Conservation (phyloP, 148 eudicot genomes). For the Rhododendron simsii region DNA sequence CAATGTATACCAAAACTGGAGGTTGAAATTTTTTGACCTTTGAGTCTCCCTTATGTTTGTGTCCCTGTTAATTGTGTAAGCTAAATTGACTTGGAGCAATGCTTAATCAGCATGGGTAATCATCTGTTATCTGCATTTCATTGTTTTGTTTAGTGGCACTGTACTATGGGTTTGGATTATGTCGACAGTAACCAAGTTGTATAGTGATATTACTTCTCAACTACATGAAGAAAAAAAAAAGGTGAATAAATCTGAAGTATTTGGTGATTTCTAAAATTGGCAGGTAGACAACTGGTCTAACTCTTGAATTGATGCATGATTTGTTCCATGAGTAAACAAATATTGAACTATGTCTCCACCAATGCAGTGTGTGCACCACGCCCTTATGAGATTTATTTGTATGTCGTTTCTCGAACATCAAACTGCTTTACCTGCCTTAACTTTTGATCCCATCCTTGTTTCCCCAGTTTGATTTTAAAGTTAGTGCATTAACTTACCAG, state of each 20-base stretch:
- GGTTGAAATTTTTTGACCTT: not conserved
- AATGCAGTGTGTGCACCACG: not conserved
- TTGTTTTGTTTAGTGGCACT: not conserved
- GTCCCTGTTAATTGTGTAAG: not conserved
- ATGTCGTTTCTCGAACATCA: not conserved
- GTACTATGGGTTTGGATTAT: not conserved
- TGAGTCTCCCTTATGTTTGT: not conserved
- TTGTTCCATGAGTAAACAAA: not conserved
- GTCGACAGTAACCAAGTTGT: too few species aligned
- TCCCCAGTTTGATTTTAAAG: not conserved
- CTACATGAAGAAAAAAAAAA: too few species aligned
- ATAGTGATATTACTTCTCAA: not conserved
- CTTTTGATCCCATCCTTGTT: not conserved
- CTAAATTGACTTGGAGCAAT: not conserved
- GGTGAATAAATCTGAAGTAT: not conserved
- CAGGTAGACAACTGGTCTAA: not conserved
- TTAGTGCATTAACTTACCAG: not conserved
- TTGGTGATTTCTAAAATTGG: not conserved
- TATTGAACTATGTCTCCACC: not conserved
- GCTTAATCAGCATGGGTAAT: not conserved
- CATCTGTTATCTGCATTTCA: not conserved
- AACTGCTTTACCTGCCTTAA: not conserved
- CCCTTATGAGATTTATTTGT: not conserved
- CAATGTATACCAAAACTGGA: not conserved
- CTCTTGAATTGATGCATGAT: conserved; percentile 6